Percentiles rank a stretch among this genome's conserved stretches.
Evolutionary conservation across 257 asterid species (phyloP).

Genomic region (Marsdenia floribunda): DNA sequence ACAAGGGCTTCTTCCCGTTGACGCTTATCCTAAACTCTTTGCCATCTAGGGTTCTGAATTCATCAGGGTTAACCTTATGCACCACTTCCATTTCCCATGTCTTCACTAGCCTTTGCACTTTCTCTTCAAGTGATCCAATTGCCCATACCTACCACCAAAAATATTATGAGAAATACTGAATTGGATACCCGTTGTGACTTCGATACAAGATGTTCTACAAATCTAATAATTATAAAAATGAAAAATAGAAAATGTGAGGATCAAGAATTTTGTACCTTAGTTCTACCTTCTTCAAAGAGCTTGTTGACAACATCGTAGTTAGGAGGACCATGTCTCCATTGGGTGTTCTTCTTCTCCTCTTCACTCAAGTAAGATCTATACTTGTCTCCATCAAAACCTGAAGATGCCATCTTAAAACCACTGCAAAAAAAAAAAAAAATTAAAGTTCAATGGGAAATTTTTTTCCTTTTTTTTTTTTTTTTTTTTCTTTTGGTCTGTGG

Average conservation of each 20-base stretch:
- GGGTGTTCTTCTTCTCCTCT: slow-evolving; percentile 52
- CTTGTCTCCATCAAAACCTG: slow-evolving; percentile 30
- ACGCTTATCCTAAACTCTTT: slow-evolving; percentile 28
- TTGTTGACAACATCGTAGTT: slow-evolving; percentile 60
- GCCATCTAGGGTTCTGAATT: slow-evolving; percentile 40
- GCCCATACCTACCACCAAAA: slow-evolving; percentile 39
- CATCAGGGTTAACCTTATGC: slow-evolving; percentile 47
- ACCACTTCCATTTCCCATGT: slow-evolving; percentile 70
- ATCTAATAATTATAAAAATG: too few species aligned
- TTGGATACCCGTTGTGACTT: too few species aligned
- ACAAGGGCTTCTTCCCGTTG: slow-evolving; percentile 36
- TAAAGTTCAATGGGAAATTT: background rate
- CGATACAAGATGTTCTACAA: too few species aligned
- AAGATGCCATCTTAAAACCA: slow-evolving; percentile 26
- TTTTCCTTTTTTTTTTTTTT: too few species aligned
- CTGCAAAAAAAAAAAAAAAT: background rate
- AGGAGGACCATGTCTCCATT: slow-evolving; percentile 67
- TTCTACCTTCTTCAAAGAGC: slow-evolving; percentile 73
- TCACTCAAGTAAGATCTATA: slow-evolving; percentile 56
- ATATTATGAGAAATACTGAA: too few species aligned
- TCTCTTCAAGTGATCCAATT: slow-evolving; percentile 52
- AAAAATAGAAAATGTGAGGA: background rate
- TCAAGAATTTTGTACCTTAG: slow-evolving; percentile 34
- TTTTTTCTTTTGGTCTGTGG: too few species aligned
- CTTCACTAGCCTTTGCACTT: slow-evolving; percentile 54